Evolutionary conservation across 306 rosid species (phyloP), one percentile per base, ranked within the genome.

Genomic region (Cucurbita moschata): DNA sequence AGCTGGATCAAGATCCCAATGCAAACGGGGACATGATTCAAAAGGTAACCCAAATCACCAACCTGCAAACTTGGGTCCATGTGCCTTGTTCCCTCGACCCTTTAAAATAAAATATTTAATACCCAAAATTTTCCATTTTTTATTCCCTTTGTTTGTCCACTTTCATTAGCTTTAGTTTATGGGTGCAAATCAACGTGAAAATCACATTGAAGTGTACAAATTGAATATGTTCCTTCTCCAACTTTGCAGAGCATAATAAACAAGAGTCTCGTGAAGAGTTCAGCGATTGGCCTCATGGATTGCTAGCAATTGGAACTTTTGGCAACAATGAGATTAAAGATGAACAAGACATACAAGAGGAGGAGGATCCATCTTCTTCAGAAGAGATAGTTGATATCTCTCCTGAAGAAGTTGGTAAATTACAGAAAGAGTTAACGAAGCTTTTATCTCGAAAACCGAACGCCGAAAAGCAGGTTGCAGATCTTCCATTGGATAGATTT

Each of bases 401-500:
- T 44, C 92, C 90, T 26, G 97, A 95, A 80, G 99, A 95, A 82
- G 93, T 95, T 42, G 97, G 96, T 8, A 91, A 89, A 69, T 80
- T 95, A 40, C 96, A 90, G 55, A 89, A 88, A 73, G 97, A 87
- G 82, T 56, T 95, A 71, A 88, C 88, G 1, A 94, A 83, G 75
- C 96, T 94, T 52, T 80, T 91, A 53, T 81, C 95, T n/a, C 62
- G 78, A 54, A 94, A 94, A 77, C 86, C 92, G 6, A 88, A 85
- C 73, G 82, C 81, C 47, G 96, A 88, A 59, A 88, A 88, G 75
- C 87, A 85, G 74, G 83, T 81, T 12, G 82, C 90, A 44, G 98
- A 89, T 78, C 97, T 95, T 75, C 99, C 99, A 4, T 77, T 95
- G 79, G 97, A 95, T 72, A 89, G 97, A 81, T 95, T 95, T 78